Percentiles rank a stretch among this genome's conserved stretches.
Conservation (phyloP, 208 protist genomes). For the Leishmania arabica region DNA sequence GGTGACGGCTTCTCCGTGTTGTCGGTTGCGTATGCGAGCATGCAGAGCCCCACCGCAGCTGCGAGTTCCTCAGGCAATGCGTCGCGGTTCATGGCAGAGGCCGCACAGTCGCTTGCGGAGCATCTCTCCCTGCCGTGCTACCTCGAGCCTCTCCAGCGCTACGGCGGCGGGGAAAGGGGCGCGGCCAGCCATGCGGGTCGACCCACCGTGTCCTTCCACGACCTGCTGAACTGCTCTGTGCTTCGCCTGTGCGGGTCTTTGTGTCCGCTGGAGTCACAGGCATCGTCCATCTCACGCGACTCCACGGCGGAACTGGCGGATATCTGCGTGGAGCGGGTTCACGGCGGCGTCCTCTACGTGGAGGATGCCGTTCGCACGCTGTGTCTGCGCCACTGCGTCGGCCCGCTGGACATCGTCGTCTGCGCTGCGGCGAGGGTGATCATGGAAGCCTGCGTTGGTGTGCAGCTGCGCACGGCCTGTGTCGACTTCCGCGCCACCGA, state of each 20-base stretch:
- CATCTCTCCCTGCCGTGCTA: slow-evolving; percentile 22
- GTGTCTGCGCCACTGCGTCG: slow-evolving; percentile 57
- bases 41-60: neutral
- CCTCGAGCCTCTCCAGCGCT: slow-evolving; percentile 33
- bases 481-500: slow-evolving; percentile 47
- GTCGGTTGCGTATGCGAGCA: slow-evolving; percentile 10
- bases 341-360: slow-evolving; percentile 59
- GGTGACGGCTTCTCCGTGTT: slow-evolving; percentile 16
- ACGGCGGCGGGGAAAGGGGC: slow-evolving; percentile 1
- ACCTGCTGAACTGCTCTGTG: slow-evolving; percentile 30
- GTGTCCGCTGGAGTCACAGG: slow-evolving; percentile 12
- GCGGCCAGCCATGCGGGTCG: neutral
- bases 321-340: slow-evolving; percentile 61
- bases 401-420: slow-evolving; percentile 75
- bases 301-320: slow-evolving; percentile 10
- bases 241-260: slow-evolving; percentile 22
- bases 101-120: slow-evolving; percentile 23
- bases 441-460: slow-evolving; percentile 65
- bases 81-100: slow-evolving; percentile 19
- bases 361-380: slow-evolving; percentile 57
- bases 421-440: slow-evolving; percentile 51
- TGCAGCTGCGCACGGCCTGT: slow-evolving; percentile 71
- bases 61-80: neutral
- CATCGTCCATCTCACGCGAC: neutral
- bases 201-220: slow-evolving; percentile 24